These are phyloP conservation scores for Batkoa obscura DNA, from an alignment of 371 early-diverging fungal species.

Conservation along the genomic window DNA sequence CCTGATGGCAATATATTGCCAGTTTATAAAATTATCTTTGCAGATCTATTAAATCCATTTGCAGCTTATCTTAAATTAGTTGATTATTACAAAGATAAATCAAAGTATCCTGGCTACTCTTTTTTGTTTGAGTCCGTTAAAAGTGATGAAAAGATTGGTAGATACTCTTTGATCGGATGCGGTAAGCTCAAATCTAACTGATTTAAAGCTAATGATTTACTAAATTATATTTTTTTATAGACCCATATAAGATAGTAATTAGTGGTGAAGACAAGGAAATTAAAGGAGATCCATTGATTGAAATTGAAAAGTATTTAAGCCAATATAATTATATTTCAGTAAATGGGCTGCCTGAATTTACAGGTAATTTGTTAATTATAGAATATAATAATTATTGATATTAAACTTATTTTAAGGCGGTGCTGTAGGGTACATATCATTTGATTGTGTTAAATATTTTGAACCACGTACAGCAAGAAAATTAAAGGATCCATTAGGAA, in stretches of 20 bases:
- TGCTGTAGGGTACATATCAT: slow-evolving; percentile 89
- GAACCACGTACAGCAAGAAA: slow-evolving; percentile 68
- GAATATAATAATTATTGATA: not conserved
- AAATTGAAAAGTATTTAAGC: slow-evolving; percentile 63
- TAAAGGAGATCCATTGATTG: slow-evolving; percentile 72
- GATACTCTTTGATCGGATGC: slow-evolving; percentile 87
- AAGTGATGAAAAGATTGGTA: slow-evolving; percentile 84
- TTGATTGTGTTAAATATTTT: slow-evolving; percentile 91
- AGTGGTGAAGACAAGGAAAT: slow-evolving; percentile 46
- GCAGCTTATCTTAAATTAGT: slow-evolving; percentile 80
- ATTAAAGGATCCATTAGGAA: slow-evolving; percentile 58
- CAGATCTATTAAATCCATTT: slow-evolving; percentile 90
- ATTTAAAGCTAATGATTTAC: not conserved
- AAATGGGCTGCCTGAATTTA: slow-evolving; percentile 69
- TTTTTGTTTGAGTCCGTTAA: slow-evolving; percentile 87
- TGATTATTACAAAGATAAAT: not conserved
- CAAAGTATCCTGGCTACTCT: slow-evolving; percentile 25
- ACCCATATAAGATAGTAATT: slow-evolving; percentile 66
- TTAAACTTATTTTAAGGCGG: slow-evolving; percentile 35
- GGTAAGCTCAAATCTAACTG: slow-evolving; percentile 29
- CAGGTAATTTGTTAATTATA: slow-evolving; percentile 29
- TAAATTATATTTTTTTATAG: slow-evolving; percentile 15
- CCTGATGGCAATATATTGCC: slow-evolving; percentile 67
- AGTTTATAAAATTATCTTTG: slow-evolving; percentile 63
- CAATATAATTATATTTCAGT: slow-evolving; percentile 53